A percentile compares a stretch with the other conserved stretches of the same genome.
phyloP scores from a whole-genome alignment of 2,329 filamentous ascomycete species.

The Dactylellina leptospora region DNA sequence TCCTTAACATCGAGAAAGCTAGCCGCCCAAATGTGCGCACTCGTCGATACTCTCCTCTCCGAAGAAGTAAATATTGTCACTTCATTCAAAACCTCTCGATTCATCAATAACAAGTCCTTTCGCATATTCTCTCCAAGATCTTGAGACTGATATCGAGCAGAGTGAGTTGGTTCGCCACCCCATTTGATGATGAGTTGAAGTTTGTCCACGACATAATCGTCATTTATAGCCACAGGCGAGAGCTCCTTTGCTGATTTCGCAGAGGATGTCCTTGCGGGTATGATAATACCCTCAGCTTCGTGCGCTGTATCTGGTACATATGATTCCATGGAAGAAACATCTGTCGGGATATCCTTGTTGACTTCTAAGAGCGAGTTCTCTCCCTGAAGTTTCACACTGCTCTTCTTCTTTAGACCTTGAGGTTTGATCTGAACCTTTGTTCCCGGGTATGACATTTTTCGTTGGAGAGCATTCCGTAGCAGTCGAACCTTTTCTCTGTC shows the following conservation, averaged over 20 bases:
- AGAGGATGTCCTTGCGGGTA: conserved; percentile 67
- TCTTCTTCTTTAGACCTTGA: conserved; percentile 92
- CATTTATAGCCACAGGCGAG: conserved; percentile 77
- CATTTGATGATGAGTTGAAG: conserved; percentile 98
- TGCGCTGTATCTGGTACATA: conserved; percentile 48
- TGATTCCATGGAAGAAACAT: conserved; percentile 16
- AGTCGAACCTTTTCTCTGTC: conserved; percentile 86
- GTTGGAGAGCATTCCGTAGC: conserved; percentile 84
- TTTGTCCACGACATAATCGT: conserved; percentile 92
- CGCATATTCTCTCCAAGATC: conserved; percentile 96
- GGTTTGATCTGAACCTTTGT: conserved; percentile 99
- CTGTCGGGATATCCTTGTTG: conserved; percentile 56
- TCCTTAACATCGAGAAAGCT: conserved; percentile 90
- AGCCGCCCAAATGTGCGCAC: conserved; percentile 90
- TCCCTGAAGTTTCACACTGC: conserved; percentile 67
- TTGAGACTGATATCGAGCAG: conserved; percentile 92
- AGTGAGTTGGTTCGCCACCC: conserved; percentile 98
- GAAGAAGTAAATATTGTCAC: conserved; percentile 96
- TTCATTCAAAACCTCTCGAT: conserved; percentile 88
- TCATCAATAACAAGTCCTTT: conserved; percentile 91
- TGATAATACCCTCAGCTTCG: conserved; percentile 58
- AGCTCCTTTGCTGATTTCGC: conserved; percentile 24
- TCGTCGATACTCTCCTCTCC: conserved; percentile 91
- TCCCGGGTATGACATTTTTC: conserved; percentile 91
- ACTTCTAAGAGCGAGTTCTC: conserved; percentile 56